Evolutionary conservation across 352 stramenopile species (phyloP).

Genomic region (Phytophthora fragariae): DNA sequence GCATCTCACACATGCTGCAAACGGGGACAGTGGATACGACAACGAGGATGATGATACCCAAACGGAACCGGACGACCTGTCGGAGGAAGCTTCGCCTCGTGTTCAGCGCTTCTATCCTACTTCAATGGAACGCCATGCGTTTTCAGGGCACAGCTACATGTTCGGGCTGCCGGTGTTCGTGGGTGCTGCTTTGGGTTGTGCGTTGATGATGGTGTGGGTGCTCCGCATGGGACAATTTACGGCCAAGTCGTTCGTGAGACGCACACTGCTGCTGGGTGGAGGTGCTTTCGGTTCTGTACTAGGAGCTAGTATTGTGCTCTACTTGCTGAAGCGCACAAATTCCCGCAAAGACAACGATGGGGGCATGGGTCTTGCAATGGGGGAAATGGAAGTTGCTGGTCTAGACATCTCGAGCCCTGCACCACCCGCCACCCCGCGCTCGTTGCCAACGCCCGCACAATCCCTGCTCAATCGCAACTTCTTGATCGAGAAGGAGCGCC

Average conservation of each 20-base stretch:
- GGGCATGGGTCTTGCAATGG: slow-evolving; percentile 39
- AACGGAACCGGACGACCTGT: slow-evolving; percentile 45
- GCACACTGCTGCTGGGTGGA: slow-evolving; percentile 42
- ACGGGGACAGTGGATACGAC: slow-evolving; percentile 19
- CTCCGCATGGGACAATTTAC: slow-evolving; percentile 33
- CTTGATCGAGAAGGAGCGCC: slow-evolving; percentile 47
- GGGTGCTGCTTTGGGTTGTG: slow-evolving; percentile 39
- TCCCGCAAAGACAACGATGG: slow-evolving; percentile 21
- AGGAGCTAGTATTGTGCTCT: slow-evolving; percentile 37
- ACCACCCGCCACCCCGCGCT: slow-evolving; percentile 47
- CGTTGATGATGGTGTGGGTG: slow-evolving; percentile 45
- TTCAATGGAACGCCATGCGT: slow-evolving; percentile 39
- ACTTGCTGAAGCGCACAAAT: slow-evolving; percentile 14
- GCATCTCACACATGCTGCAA: slow-evolving; percentile 45
- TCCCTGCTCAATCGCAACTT: slow-evolving; percentile 46
- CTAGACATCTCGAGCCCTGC: slow-evolving; percentile 45
- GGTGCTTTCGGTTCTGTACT: slow-evolving; percentile 37
- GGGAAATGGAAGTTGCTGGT: slow-evolving; percentile 48
- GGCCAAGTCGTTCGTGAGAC: slow-evolving; percentile 50
- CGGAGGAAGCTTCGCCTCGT: slow-evolving; percentile 37
- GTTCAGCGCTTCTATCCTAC: slow-evolving; percentile 50
- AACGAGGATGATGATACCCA: slow-evolving; percentile 39
- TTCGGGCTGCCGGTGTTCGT: slow-evolving; percentile 44
- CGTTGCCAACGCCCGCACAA: slow-evolving; percentile 36
- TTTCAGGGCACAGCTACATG: slow-evolving; percentile 45